Conservation (phyloP, 306 rosid genomes). For the Prunus mongolica region DNA sequence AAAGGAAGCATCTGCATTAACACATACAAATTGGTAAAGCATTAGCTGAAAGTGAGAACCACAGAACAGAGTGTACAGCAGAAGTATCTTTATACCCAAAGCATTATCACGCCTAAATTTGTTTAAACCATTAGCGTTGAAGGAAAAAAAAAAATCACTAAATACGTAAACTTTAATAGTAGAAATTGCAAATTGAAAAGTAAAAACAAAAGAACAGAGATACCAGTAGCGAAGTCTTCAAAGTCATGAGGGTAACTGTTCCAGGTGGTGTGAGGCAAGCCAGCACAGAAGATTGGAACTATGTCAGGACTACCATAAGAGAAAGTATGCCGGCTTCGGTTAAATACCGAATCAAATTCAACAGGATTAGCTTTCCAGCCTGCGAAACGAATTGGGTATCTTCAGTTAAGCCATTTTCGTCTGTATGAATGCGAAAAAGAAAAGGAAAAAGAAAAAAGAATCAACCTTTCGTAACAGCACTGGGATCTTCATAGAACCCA, state of each 20-base stretch:
- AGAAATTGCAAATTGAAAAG: background rate
- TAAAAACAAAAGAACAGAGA: background rate
- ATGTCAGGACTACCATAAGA: constrained; percentile 89
- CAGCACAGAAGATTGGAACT: constrained; percentile 83
- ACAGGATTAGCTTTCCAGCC: constrained; percentile 98
- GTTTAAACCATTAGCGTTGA: background rate
- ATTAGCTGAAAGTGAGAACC: constrained; percentile 9
- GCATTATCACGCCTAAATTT: background rate
- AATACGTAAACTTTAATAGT: no score
- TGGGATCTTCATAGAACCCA: constrained; percentile 94
- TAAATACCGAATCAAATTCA: constrained; percentile 87
- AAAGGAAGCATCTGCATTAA: constrained; percentile 81
- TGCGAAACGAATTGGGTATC: constrained; percentile 31
- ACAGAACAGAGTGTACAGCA: constrained; percentile 1
- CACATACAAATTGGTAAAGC: constrained; percentile 17
- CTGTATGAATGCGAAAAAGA: background rate
- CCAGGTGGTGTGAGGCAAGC: constrained; percentile 85
- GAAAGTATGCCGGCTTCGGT: constrained; percentile 70
- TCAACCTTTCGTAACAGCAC: constrained; percentile 87
- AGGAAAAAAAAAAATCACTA: no score
- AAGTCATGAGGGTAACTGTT: constrained; percentile 72
- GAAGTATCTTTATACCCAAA: background rate
- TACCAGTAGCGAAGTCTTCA: constrained; percentile 89
- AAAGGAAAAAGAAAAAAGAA: background rate
- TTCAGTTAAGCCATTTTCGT: constrained; percentile 1